These are phyloP conservation scores for Mortierella polycephala DNA, from an alignment of 371 early-diverging fungal genomes.

Conservation along the genomic window DNA sequence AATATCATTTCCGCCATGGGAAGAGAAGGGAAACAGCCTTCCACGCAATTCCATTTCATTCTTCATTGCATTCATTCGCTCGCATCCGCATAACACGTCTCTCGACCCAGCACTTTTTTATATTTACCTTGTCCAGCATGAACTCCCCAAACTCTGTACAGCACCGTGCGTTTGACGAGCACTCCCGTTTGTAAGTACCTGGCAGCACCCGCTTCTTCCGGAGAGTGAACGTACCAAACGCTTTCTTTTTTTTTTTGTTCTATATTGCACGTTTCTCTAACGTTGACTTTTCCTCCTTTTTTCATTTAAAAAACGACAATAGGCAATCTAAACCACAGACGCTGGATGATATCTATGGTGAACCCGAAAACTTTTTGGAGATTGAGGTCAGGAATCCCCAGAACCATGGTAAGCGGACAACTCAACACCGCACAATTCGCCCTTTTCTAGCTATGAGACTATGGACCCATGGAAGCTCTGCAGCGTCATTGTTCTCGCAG, in stretches of 20 bases:
- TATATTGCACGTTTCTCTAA: background rate
- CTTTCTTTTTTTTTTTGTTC: constrained; percentile 1
- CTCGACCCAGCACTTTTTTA: background rate
- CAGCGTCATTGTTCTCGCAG: too few relatives aligned
- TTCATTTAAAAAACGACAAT: background rate
- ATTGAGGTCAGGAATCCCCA: constrained; percentile 94
- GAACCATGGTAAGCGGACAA: constrained; percentile 76
- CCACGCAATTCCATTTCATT: background rate
- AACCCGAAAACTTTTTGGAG: constrained; percentile 97
- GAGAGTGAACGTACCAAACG: background rate
- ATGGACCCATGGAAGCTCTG: too few relatives aligned
- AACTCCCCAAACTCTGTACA: constrained; percentile 48
- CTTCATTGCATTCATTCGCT: constrained; percentile 13
- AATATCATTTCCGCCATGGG: too few relatives aligned
- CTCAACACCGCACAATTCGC: background rate
- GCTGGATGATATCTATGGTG: constrained; percentile 90
- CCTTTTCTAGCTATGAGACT: background rate
- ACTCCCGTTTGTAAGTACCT: constrained; percentile 49
- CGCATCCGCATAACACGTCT: too few relatives aligned
- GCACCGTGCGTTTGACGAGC: constrained; percentile 55
- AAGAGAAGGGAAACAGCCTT: too few relatives aligned
- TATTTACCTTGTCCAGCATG: constrained; percentile 15
- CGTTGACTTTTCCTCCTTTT: background rate
- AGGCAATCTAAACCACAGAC: constrained; percentile 79
- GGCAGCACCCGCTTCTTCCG: too few relatives aligned